Base-by-base conservation (phyloP, 2,329 filamentous ascomycete species). In the Fusarium haematococcum region DNA sequence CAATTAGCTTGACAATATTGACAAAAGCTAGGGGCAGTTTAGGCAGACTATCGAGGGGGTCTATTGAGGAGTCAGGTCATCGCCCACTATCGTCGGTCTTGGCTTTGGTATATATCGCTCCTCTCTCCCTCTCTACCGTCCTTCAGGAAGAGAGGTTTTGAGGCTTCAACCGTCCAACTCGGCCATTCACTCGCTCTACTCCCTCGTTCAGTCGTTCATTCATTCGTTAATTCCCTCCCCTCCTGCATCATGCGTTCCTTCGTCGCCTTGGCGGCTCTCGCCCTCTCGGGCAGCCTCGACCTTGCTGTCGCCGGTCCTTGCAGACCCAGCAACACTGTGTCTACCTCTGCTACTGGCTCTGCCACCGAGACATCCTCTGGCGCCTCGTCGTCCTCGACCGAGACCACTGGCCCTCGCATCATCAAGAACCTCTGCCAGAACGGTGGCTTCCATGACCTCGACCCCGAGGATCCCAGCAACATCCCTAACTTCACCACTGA, bases 91-190 rank as follows among this genome's bases (percentile, higher is more conserved):
- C 18, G 18, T 20, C 10, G n/a, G 52, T 56, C 52, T 56, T 32
- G 30, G 27, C 50, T n/a, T 33, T 56, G 30, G 50, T 52, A 52
- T 56, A 56, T 56, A 56, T 56, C 50, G 4, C 5, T 5, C 11
- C 27, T 30, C 7, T 30, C 9, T 52, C 16, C 25, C 48, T 30
- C 23, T 23, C 18, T 33, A 18, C 27, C 30, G 18, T 30, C 30
- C 16, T 30, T 30, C 45, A n/a, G 45, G 45, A 56, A 56, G 50
- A 56, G 50, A 33, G 30, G n/a, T 52, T 20, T 11, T 61, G 48
- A 62, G 16, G 16, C 25, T 18, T 50, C 56, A 69, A 69, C 67
- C 66, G 70, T 20, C 70, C 70, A 73, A 73, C 70, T 73, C 70
- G 70, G 70, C 37, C 66, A 52, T 14, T 54, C 45, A 59, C 35